These are phyloP conservation scores for Fusarium irregulare DNA, from an alignment of 2,329 filamentous ascomycete genomes.

Conservation along the genomic window DNA sequence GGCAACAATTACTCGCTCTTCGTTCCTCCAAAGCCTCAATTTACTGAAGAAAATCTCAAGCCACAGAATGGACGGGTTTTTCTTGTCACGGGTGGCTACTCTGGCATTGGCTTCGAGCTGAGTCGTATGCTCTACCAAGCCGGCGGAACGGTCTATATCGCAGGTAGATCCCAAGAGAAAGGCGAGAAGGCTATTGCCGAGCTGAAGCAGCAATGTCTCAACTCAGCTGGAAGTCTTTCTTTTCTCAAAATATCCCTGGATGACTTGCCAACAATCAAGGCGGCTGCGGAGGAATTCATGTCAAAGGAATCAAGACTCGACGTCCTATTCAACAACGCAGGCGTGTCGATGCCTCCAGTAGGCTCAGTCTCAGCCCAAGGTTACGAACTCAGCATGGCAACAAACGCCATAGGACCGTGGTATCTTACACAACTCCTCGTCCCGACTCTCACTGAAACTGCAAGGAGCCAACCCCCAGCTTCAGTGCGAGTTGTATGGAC, in stretches of 20 bases:
- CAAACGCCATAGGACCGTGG: slow-evolving; percentile 31
- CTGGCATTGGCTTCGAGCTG: slow-evolving; percentile 33
- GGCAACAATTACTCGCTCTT: slow-evolving; percentile 21
- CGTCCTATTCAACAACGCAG: slow-evolving; percentile 36
- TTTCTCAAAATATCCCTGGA: slow-evolving; percentile 22
- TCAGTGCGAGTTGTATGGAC: slow-evolving; percentile 32
- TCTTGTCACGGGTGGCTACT: slow-evolving; percentile 35
- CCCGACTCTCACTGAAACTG: slow-evolving; percentile 5
- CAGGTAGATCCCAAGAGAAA: slow-evolving; percentile 27
- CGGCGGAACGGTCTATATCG: slow-evolving; percentile 27
- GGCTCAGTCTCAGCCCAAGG: slow-evolving; percentile 29
- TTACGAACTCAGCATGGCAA: slow-evolving; percentile 34
- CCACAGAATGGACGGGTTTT: slow-evolving; percentile 11
- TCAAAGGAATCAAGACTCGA: slow-evolving; percentile 19
- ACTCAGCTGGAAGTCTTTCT: neutral
- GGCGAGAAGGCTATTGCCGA: slow-evolving; percentile 2
- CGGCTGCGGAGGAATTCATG: slow-evolving; percentile 16
- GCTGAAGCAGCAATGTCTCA: neutral
- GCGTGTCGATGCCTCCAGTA: slow-evolving; percentile 20
- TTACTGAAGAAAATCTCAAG: slow-evolving; percentile 11
- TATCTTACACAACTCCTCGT: slow-evolving; percentile 31
- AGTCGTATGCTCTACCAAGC: slow-evolving; percentile 20
- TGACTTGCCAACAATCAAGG: slow-evolving; percentile 18
- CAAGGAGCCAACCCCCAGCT: neutral
- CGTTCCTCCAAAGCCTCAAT: slow-evolving; percentile 5